Conservation (phyloP, 352 stramenopile species). For the Nothophytophthora sp. region DNA sequence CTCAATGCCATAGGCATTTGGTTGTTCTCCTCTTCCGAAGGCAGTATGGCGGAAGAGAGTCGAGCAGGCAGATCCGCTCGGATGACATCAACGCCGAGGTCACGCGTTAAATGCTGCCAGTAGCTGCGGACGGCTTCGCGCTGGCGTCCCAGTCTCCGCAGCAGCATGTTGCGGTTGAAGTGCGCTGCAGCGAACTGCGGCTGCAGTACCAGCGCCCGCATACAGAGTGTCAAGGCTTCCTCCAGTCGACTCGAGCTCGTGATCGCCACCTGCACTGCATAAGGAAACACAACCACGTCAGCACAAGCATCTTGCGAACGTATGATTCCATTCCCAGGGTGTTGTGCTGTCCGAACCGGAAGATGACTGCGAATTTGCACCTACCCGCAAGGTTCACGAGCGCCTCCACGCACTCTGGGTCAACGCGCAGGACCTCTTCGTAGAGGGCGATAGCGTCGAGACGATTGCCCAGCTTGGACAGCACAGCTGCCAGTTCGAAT, state of each 20-base stretch:
- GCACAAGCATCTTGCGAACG: too few relatives aligned
- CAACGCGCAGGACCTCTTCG: slow-evolving; percentile 21
- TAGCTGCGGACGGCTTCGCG: slow-evolving; percentile 43
- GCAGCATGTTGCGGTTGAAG: slow-evolving; percentile 65
- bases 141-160: slow-evolving; percentile 50
- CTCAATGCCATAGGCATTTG: background rate
- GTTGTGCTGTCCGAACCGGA: background rate
- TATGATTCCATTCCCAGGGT: too few relatives aligned
- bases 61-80: slow-evolving; percentile 1
- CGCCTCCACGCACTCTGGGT: slow-evolving; percentile 33
- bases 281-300: background rate
- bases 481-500: slow-evolving; percentile 20
- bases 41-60: slow-evolving; percentile 50
- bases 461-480: slow-evolving; percentile 12
- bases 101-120: slow-evolving; percentile 77
- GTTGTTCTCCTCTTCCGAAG: background rate
- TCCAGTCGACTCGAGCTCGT: slow-evolving; percentile 19
- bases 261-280: slow-evolving; percentile 41
- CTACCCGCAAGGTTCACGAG: slow-evolving; percentile 54
- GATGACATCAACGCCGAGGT: slow-evolving; percentile 54
- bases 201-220: slow-evolving; percentile 28
- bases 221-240: slow-evolving; percentile 39
- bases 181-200: slow-evolving; percentile 40
- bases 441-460: slow-evolving; percentile 36
- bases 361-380: background rate